Conservation (phyloP, 306 rosid genomes). For the Senna siamea region DNA sequence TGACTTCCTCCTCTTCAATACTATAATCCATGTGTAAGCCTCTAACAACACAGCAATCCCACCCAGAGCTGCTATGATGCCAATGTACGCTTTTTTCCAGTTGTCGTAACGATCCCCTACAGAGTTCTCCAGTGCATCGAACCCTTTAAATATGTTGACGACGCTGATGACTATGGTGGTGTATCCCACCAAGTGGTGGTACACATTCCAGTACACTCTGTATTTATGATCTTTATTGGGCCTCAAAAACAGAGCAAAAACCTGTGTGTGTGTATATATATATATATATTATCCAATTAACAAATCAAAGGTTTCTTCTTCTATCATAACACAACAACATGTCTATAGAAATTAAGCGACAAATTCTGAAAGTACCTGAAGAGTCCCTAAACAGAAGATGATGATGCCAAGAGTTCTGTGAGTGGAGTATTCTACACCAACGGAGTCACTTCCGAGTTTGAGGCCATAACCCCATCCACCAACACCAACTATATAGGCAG, state of each 20-base stretch:
- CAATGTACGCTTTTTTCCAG: conserved; percentile 74
- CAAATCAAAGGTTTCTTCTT: no score
- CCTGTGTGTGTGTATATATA: no score
- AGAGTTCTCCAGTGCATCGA: conserved; percentile 49
- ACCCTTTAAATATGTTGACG: conserved; percentile 67
- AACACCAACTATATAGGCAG: conserved; percentile 80
- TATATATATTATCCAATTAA: no score
- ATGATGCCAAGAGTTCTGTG: conserved; percentile 67
- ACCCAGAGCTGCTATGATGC: conserved; percentile 64
- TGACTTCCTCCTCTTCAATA: conserved; percentile 49
- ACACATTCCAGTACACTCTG: conserved; percentile 82
- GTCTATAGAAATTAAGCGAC: no score
- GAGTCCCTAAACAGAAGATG: conserved; percentile 73
- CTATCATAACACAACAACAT: no score
- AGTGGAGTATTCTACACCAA: conserved; percentile 37
- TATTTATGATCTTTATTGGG: conserved; percentile 81
- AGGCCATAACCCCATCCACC: conserved; percentile 86
- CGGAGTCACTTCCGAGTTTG: conserved; percentile 69
- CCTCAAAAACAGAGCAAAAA: conserved; percentile 85
- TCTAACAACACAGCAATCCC: conserved; percentile 68
- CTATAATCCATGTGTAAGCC: conserved; percentile 59
- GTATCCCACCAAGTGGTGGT: conserved; percentile 68
- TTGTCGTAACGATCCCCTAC: conserved; percentile 51
- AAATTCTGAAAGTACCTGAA: conserved; percentile 56
- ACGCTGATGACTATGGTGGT: conserved; percentile 65